Base-by-base conservation (phyloP, 208 protist species). In the Zelonia costaricensis region DNA sequence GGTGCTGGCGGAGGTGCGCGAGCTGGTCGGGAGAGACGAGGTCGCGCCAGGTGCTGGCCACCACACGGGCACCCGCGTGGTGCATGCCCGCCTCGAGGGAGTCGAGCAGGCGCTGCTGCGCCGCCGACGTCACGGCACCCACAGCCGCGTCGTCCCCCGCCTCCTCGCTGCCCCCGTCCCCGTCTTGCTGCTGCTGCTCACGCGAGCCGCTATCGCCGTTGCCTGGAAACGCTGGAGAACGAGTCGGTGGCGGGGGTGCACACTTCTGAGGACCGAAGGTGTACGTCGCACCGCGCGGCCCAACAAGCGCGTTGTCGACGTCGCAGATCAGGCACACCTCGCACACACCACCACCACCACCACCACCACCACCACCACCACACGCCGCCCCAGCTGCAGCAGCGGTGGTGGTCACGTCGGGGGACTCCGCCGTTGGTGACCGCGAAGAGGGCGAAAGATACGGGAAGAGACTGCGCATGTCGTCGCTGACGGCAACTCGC, bases 241-340 rank as follows among this genome's bases (percentile, higher is more conserved):
- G 12, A 25, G 55, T 13, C 15, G 45, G 28, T 38, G 38, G 62
- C 2, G 47, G 46, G 3, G 82, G 69, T 22, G 74, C 75, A 52
- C 84, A 88, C 74, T 94, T 94, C 69, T 94, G 88, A 3, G 82
- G 88, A 0, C 88, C 88, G 56, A 87, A 94, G 0, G 74, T 74
- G 42, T 71, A 71, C 31, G 88, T 91, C 1, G 88, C 88, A 0
- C 88, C 88, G 49, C 62, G 70, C 12, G 76, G 69, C 0, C 88
- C 88, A 10, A 88, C 68, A 2, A 94, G 73, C 0, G 88, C 65
- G 59, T 84, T 91, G 45, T 82, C 74, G 3, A 90, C 84, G 72
- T 94, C 88, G 58, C 88, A 86, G 52, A 93, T 89, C 0, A 93
- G 57, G 40, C 69, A 75, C 28, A 93, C 43, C 43, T 82, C 55